Evolutionary conservation across 1,284 basidiomycete genomes (phyloP), one percentile per base, ranked within the genome.

Genomic region (Marasmius fiardii): DNA sequence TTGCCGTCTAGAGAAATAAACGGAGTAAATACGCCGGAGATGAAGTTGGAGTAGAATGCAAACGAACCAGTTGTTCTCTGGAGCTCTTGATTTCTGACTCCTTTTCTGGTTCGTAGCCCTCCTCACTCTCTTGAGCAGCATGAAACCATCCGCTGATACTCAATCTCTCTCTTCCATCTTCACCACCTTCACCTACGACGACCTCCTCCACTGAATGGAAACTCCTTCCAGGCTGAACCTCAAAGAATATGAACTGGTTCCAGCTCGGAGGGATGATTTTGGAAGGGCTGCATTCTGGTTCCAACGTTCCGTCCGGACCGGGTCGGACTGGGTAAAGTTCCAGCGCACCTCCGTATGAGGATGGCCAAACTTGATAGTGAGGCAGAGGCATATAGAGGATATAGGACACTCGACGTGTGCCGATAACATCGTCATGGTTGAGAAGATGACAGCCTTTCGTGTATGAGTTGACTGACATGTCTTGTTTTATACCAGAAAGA

Each of bases 171-270:
- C 86, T 73, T 0, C 86, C 86, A 59, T 90, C 87, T 61, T 85
- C 80, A 16, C 75, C 80, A 58, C 80, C 79, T 16, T 80, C 81
- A 2, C 82, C 88, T 0, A 93, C 87, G n/a, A 95, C 85, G 21
- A 98, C 96, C 70, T 99, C 96, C 67, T 98, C 93, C 6, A 99
- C 96, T 0, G 94, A 92, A 72, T 99, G 96, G 76, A 98, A 98
- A 65, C 94, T 98, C 69, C 83, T 80, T 0, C 96, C 93, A 0
- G 89, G 94, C 74, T 89, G 90, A 14, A 90, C 87, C 68, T 93
- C 90, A 70, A 99, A 99, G 72, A 98, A 94, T 41, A 97, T 85
- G 66, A 98, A 95, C 67, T 98, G 95, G 66, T 98, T 97, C 94
- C 95, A 98, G 63, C 88, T 88, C 12, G 92, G 92, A 1, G 85